Percentiles rank a stretch among this genome's conserved stretches.
phyloP scores from a whole-genome alignment of 768 basidiomycete species.

The Suillus americanus region DNA sequence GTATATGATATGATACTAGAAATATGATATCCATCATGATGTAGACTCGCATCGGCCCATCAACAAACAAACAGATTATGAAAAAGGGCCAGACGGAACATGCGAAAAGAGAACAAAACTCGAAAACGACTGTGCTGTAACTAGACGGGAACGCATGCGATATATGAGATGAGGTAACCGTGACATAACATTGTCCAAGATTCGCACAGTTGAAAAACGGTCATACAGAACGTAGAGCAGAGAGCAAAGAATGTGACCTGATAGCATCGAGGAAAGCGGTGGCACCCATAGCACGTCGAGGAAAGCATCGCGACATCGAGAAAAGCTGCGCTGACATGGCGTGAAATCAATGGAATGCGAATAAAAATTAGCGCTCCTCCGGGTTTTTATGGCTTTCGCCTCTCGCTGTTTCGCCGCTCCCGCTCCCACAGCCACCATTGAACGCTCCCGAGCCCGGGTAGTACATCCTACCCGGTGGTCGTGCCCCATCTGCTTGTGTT shows the following conservation, averaged over 20 bases:
- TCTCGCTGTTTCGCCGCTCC: constrained; percentile 14
- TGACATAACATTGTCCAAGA: constrained; percentile 20
- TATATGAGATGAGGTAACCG: constrained; percentile 14
- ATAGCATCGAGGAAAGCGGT: not conserved
- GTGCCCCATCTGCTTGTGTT: constrained; percentile 16
- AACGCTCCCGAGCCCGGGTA: constrained; percentile 20
- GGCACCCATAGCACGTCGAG: not conserved
- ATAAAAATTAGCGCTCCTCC: constrained; percentile 15
- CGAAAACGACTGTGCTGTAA: constrained; percentile 17
- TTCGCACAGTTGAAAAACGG: constrained; percentile 8
- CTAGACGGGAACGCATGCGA: constrained; percentile 24
- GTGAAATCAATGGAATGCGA: not conserved
- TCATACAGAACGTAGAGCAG: constrained; percentile 5
- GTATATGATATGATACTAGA: not conserved
- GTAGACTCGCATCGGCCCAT: constrained; percentile 2
- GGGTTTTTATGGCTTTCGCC: constrained; percentile 25
- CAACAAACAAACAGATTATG: not conserved
- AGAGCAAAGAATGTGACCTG: constrained; percentile 2
- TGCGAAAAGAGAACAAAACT: constrained; percentile 14
- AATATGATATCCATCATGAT: not conserved
- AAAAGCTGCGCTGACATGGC: not conserved
- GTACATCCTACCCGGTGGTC: constrained; percentile 18
- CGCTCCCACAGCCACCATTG: constrained; percentile 12
- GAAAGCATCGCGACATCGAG: not conserved
- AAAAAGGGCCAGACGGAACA: not conserved